Percentiles rank a stretch among this genome's conserved stretches.
phyloP scores from a whole-genome alignment of 495 filamentous ascomycete species.

The Penicillium salamii region DNA sequence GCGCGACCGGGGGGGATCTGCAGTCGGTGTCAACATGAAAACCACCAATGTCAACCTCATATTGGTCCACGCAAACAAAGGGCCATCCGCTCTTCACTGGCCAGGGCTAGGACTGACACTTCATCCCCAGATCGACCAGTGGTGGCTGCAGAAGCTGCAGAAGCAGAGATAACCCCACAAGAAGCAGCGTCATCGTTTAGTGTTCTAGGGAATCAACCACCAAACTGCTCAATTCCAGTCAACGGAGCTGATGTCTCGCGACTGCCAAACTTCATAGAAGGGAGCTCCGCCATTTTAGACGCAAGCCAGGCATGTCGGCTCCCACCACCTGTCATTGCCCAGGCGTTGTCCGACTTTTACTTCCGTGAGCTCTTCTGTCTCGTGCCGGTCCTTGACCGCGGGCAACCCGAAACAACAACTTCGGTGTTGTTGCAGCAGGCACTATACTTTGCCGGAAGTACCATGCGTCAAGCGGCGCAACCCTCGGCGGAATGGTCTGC shows the following conservation, averaged over 20 bases:
- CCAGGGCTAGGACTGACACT: neutral
- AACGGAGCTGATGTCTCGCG: neutral
- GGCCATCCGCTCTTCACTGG: constrained; percentile 1
- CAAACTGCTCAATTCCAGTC: neutral
- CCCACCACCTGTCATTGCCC: neutral
- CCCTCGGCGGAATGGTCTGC: constrained; percentile 7
- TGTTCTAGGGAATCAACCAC: neutral
- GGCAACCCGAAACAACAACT: neutral
- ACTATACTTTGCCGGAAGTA: constrained; percentile 17
- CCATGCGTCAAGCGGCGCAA: constrained; percentile 9
- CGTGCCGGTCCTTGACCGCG: constrained; percentile 12
- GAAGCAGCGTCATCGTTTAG: neutral
- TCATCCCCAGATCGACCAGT: neutral
- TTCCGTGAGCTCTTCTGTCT: constrained; percentile 8
- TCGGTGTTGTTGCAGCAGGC: constrained; percentile 15
- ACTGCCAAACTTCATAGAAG: constrained; percentile 2
- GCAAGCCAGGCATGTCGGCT: constrained; percentile 2
- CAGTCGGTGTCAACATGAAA: constrained; percentile 4
- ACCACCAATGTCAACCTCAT: constrained; percentile 5
- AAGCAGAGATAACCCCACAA: neutral
- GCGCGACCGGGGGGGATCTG: constrained; percentile 4
- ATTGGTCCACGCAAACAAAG: constrained; percentile 10
- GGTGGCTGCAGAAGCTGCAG: neutral
- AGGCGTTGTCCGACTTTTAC: constrained; percentile 13
- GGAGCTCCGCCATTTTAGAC: constrained; percentile 6